Evolutionary conservation across 2,329 filamentous ascomycete genomes (phyloP), one percentile per base, ranked within the genome.

Genomic region (Cordyceps cateniannulata): DNA sequence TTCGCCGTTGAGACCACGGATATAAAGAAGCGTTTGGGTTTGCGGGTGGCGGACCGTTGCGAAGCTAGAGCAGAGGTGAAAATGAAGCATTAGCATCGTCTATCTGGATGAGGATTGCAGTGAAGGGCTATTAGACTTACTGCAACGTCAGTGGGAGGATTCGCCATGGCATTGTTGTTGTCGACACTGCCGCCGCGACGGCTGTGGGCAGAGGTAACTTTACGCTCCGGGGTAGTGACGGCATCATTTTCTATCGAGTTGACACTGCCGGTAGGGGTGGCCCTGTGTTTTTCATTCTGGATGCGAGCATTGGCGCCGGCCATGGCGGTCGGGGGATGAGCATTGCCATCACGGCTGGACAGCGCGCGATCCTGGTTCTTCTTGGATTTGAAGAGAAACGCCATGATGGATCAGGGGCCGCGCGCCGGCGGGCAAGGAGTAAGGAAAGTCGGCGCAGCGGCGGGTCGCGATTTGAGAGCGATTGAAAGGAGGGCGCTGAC

Each of bases 1-100:
- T 76, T 60, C 90, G 86, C 63, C 91, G 87, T 72, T 96, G 91
- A 65, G 93, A 96, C 95, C 95, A 99, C 0, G 95, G 95, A 71
- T 98, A 99, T 59, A 96, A 85, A 5, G 91, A 91, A 45, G 88
- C 80, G 73, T 93, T 95, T 45, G 85, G 82, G 64, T 85, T 83
- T 65, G 74, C 71, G 40, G 72, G 62, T 20, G 71, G 71, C 65
- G 77, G 71, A 68, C 77, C 82, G 70, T 85, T 88, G 66, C 83
- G 82, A 66, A 81, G 76, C 80, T 87, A 71, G 49, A 27, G 25
- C 2, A 47, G 57, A 67, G 62, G 42, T 42, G 16, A 42, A 47
- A 62, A 50, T 59, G 35, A 52, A 45, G 55, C 47, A 22, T 42
- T 42, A 59, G 44, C 53, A 27, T 47, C 47, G 47, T 55, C 29